Conservation (phyloP, 495 filamentous ascomycete species). For the Penicillium manginii region DNA sequence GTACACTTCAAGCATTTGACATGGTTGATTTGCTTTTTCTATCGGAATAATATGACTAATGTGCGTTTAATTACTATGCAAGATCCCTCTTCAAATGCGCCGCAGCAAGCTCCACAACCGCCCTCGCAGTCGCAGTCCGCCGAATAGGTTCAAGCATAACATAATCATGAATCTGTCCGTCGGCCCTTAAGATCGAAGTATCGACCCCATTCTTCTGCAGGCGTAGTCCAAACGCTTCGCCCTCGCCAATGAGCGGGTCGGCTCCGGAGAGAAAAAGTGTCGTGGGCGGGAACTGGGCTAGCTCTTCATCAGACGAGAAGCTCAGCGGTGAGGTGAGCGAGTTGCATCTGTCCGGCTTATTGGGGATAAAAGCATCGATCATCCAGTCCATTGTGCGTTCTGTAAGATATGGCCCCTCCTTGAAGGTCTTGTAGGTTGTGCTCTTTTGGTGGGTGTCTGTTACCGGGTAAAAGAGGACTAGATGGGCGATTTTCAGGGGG, state of each 20-base stretch:
- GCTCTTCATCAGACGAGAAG: background rate
- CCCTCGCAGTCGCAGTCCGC: background rate
- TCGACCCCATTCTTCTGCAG: constrained; percentile 4
- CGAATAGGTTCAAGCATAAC: constrained; percentile 13
- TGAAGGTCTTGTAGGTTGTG: background rate
- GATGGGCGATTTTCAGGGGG: background rate
- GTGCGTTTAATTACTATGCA: background rate
- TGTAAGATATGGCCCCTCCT: constrained; percentile 4
- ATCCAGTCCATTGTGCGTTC: constrained; percentile 10
- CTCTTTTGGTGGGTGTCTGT: constrained; percentile 5
- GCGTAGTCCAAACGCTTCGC: constrained; percentile 2
- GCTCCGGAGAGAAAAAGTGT: constrained; percentile 4
- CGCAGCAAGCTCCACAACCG: constrained; percentile 4
- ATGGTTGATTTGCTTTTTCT: background rate
- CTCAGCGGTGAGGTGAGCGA: background rate
- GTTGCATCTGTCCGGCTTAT: background rate
- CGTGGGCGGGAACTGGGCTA: background rate
- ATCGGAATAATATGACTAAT: background rate
- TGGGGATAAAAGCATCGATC: constrained; percentile 1
- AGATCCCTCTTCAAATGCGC: constrained; percentile 3
- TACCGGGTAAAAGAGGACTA: constrained; percentile 7
- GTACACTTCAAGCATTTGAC: background rate
- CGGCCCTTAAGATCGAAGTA: constrained; percentile 8
- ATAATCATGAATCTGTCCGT: constrained; percentile 12
- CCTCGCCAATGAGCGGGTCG: constrained; percentile 1